Evolutionary conservation across 768 basidiomycete species (phyloP).

Genomic region (Wakefieldia striispora): DNA sequence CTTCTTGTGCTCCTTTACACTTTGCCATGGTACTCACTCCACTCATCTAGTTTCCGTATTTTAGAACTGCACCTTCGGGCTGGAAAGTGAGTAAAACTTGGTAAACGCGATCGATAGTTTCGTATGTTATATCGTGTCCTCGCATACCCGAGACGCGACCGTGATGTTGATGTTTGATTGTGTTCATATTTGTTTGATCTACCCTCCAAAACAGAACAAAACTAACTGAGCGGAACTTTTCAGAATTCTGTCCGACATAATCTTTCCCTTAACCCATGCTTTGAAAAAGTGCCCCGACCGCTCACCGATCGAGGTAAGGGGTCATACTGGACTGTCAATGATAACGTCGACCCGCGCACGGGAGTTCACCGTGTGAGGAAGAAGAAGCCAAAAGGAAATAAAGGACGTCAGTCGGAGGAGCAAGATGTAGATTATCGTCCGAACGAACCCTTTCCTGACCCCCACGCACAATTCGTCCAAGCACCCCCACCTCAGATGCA

Average conservation of each 20-base stretch:
- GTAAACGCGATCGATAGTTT: neutral
- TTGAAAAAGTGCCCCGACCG: conserved; percentile 89
- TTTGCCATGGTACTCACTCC: conserved; percentile 6
- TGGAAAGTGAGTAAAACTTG: conserved; percentile 70
- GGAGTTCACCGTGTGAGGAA: conserved; percentile 88
- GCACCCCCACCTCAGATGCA: conserved; percentile 49
- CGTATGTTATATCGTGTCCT: conserved; percentile 3
- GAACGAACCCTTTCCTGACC: conserved; percentile 54
- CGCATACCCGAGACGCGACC: conserved; percentile 40
- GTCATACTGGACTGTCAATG: conserved; percentile 91
- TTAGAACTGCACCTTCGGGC: conserved; percentile 81
- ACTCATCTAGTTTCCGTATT: conserved; percentile 74
- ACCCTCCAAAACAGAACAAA: conserved; percentile 27
- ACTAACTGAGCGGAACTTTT: conserved; percentile 14
- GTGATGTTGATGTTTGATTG: conserved; percentile 66
- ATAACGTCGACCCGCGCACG: conserved; percentile 84
- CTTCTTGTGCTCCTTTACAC: neutral
- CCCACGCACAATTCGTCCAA: conserved; percentile 53
- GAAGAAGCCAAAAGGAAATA: conserved; percentile 69
- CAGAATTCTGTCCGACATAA: conserved; percentile 93
- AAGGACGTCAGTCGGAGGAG: conserved; percentile 51
- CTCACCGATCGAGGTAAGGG: conserved; percentile 89
- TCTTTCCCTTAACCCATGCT: conserved; percentile 85
- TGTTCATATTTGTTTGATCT: conserved; percentile 55
- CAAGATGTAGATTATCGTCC: conserved; percentile 65